Evolutionary conservation across 805 yeast species (phyloP), one percentile per base, ranked within the genome.

Genomic region (Candida quercuum): DNA sequence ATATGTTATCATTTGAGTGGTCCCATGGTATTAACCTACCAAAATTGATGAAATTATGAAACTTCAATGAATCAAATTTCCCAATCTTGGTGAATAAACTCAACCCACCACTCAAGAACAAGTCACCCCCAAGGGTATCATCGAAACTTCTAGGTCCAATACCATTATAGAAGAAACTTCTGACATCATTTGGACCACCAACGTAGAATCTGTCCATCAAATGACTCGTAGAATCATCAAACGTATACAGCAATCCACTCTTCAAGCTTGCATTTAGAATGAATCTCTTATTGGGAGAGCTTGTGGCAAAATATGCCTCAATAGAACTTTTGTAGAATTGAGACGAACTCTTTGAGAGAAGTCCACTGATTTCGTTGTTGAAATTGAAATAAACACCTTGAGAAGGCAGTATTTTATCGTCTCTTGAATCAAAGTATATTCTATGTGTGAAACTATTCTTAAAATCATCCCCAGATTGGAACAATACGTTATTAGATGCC

Each of bases 201-300:
- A 85, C 66, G 52, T 80, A 86, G 56, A 89, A 91, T 46, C 85
- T 72, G 58, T 91, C 99, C 54, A 81, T 72, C 22, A 81, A 53
- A 51, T 84, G 89, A 2, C 70, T 43, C 38, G 43, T 51, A 41
- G 37, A 47, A 17, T 49, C 17, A 13, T 42, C 49, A 19, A 71
- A 53, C 38, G 74, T 64, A 40, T 65, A 60, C 21, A 86, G 63
- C 38, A 68, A 66, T 5, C 95, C 96, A 28, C 73, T 63, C 32
- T 71, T 71, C 5, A 69, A 50, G 2, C 74, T 61, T 2, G 73
- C 45, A 34, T 72, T 73, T 22, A 79, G 43, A 4, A 86, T 77
- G 29, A 76, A 41, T 35, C 67, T 62, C 20, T 63, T 56, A 15
- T 39, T 36, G 2, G 14, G 12, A 33, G 51, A 47, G 18, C 54